phyloP scores from a whole-genome alignment of 73 alveolate genomes.

The Symbiodinium natans region DNA sequence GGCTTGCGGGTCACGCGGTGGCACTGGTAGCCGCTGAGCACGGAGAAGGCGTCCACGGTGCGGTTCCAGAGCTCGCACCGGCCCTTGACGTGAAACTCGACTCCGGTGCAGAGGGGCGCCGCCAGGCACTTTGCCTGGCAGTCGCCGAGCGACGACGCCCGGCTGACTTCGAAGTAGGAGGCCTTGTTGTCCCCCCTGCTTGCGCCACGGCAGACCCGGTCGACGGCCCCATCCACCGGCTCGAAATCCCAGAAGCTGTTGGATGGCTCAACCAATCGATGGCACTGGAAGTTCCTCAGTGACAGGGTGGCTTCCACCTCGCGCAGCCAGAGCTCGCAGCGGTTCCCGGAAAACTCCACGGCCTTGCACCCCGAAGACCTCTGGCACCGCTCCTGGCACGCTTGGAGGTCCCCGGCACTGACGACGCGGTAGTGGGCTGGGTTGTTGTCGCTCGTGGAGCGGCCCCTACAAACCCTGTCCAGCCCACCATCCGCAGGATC shows the following conservation, averaged over 20 bases:
- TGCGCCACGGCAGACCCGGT: slow-evolving; percentile 63
- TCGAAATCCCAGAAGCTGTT: slow-evolving; percentile 40
- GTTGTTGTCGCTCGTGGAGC: background rate
- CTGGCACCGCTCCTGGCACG: slow-evolving; percentile 21
- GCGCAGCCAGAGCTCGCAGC: slow-evolving; percentile 68
- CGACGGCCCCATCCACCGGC: slow-evolving; percentile 39
- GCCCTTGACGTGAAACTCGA: slow-evolving; percentile 33
- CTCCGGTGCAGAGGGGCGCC: slow-evolving; percentile 41
- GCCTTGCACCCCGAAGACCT: slow-evolving; percentile 51
- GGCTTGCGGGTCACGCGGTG: slow-evolving; percentile 26
- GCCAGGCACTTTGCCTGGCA: slow-evolving; percentile 19
- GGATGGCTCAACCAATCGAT: background rate
- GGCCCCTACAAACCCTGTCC: slow-evolving; percentile 33
- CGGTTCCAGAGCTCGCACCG: slow-evolving; percentile 76
- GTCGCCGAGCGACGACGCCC: background rate
- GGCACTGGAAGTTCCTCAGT: slow-evolving; percentile 34
- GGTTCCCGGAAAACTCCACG: slow-evolving; percentile 30
- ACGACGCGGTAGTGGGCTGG: slow-evolving; percentile 14
- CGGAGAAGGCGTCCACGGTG: background rate
- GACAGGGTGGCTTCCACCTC: slow-evolving; percentile 24
- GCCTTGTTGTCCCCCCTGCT: background rate
- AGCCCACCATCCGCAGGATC: slow-evolving; percentile 40
- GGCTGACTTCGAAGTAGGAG: slow-evolving; percentile 8
- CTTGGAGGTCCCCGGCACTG: background rate
- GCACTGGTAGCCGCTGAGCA: slow-evolving; percentile 41